phyloP scores from a whole-genome alignment of 306 rosid species.

The Hippophae gyantsensis region DNA sequence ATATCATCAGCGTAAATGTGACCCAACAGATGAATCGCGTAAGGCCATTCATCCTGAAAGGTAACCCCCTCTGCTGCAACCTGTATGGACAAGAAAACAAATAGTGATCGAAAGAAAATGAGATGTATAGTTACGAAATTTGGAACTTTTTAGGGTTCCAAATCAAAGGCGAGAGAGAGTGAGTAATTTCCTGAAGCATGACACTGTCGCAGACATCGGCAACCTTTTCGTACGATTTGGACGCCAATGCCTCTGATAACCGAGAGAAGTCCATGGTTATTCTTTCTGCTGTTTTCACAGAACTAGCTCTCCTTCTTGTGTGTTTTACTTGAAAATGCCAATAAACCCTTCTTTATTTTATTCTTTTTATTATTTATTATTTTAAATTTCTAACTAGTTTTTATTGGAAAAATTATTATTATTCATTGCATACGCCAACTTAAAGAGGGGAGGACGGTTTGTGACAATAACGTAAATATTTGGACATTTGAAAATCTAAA shows the following conservation, averaged over 20 bases:
- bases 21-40: constrained; percentile 63
- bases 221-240: constrained; percentile 48
- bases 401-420: too few relatives aligned
- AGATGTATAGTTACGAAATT: background rate
- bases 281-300: background rate
- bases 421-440: too few relatives aligned
- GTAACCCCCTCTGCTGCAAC: constrained; percentile 67
- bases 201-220: constrained; percentile 59
- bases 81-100: constrained; percentile 27
- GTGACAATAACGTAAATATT: too few relatives aligned
- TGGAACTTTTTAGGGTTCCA: background rate
- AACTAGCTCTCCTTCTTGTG: too few relatives aligned
- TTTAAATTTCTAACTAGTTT: too few relatives aligned
- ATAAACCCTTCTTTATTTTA: too few relatives aligned
- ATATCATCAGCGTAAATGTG: constrained; percentile 59
- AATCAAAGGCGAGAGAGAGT: background rate
- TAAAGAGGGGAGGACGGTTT: too few relatives aligned
- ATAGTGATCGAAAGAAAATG: background rate
- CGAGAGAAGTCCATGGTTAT: constrained; percentile 49
- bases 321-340: too few relatives aligned
- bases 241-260: constrained; percentile 38
- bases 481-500: too few relatives aligned
- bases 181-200: constrained; percentile 50
- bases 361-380: too few relatives aligned
- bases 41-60: constrained; percentile 75